Evolutionary conservation across 176 grass and related monocot genomes (phyloP).

Genomic region (Dactylis glomerata): DNA sequence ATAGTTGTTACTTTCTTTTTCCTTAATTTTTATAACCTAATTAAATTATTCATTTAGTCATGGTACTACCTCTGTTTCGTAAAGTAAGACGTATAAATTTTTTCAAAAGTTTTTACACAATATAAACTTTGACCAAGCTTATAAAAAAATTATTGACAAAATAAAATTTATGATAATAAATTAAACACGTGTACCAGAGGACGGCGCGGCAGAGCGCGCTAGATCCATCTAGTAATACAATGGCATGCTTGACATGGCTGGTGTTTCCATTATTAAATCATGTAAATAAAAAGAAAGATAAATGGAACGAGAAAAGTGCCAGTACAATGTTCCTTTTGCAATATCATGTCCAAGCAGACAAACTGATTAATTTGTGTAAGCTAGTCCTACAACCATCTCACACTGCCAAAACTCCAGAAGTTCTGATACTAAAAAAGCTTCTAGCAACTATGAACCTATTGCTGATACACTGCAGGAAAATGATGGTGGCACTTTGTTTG

Average conservation of each 20-base stretch:
- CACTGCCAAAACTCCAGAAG: background rate
- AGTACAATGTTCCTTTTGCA: constrained; percentile 8
- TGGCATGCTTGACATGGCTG: background rate
- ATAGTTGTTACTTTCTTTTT: too few species aligned
- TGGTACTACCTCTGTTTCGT: too few species aligned
- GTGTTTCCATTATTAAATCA: background rate
- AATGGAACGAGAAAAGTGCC: background rate
- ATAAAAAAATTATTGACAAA: too few species aligned
- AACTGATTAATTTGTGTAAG: background rate
- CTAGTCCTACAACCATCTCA: background rate
- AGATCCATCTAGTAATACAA: too few species aligned
- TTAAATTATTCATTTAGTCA: too few species aligned
- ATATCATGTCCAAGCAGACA: background rate
- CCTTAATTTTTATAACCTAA: too few species aligned
- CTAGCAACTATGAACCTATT: background rate
- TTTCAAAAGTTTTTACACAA: too few species aligned
- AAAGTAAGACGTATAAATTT: too few species aligned
- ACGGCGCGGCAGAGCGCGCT: too few species aligned
- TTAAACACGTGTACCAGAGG: too few species aligned
- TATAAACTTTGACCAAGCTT: too few species aligned
- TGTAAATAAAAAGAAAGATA: background rate
- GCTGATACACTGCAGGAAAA: constrained; percentile 3
- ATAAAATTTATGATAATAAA: too few species aligned
- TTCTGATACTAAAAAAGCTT: background rate
- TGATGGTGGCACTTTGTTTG: constrained; percentile 1